Conservation (phyloP, 441 rosid species). For the Jatropha podagrica region DNA sequence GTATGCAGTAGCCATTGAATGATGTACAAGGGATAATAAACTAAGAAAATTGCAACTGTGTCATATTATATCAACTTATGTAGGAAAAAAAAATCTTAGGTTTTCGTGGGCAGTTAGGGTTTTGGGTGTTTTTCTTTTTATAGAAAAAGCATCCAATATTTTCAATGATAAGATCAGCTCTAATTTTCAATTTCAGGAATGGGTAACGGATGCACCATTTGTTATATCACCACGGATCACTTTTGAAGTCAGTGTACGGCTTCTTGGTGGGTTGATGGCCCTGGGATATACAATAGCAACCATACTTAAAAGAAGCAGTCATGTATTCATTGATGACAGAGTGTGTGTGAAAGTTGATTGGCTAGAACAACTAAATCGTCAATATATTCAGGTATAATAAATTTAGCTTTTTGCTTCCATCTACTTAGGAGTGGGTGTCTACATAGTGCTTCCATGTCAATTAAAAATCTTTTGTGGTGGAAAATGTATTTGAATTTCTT, state of each 20-base stretch:
- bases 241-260: conserved; percentile 96
- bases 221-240: conserved; percentile 98
- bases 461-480: neutral
- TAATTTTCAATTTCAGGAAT: conserved; percentile 60
- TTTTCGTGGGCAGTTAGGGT: neutral
- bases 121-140: neutral
- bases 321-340: conserved; percentile 69
- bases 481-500: neutral
- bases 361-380: conserved; percentile 91
- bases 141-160: neutral
- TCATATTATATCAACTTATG: neutral
- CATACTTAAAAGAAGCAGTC: conserved; percentile 94
- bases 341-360: conserved; percentile 90
- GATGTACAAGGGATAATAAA: too few relatives aligned
- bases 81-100: neutral
- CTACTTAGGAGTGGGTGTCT: conserved; percentile 1
- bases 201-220: conserved; percentile 93
- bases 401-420: neutral
- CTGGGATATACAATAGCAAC: conserved; percentile 95
- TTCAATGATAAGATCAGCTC: conserved; percentile 16
- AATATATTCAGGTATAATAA: conserved; percentile 76
- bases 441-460: neutral
- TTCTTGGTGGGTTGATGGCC: conserved; percentile 99
- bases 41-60: too few relatives aligned
- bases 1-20: neutral